A percentile compares a stretch with the other conserved stretches of the same genome.
Evolutionary conservation across 306 rosid species (phyloP).

Genomic region (Lathyrus oleraceus): DNA sequence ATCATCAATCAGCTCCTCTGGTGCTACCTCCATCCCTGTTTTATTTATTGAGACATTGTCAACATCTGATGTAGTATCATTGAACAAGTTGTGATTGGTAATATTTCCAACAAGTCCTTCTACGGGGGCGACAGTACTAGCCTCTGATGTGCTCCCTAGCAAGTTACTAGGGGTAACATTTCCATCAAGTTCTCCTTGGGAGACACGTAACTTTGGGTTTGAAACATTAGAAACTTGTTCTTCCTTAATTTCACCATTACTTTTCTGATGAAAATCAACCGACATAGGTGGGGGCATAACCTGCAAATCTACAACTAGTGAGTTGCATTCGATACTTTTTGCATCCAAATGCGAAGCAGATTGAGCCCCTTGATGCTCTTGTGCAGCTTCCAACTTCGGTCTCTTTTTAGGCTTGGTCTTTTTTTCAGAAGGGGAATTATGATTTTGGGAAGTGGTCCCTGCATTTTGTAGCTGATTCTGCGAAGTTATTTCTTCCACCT

Average conservation of each 20-base stretch:
- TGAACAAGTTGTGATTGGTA: constrained; percentile 16
- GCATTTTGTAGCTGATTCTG: constrained; percentile 36
- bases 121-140: constrained; percentile 4
- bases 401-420: constrained; percentile 45
- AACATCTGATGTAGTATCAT: constrained; percentile 7
- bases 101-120: constrained; percentile 17
- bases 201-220: constrained; percentile 26
- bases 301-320: constrained; percentile 53
- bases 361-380: constrained; percentile 25
- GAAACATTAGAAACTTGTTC: constrained; percentile 28
- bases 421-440: constrained; percentile 38
- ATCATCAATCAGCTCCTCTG: not conserved
- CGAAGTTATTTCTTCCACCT: constrained; percentile 33
- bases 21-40: constrained; percentile 27
- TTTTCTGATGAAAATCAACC: constrained; percentile 22
- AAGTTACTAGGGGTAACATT: constrained; percentile 20
- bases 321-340: constrained; percentile 31
- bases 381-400: constrained; percentile 35
- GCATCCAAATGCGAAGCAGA: constrained; percentile 23
- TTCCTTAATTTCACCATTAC: constrained; percentile 23
- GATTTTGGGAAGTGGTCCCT: constrained; percentile 36
- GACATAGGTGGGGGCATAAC: constrained; percentile 20
- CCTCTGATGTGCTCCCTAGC: constrained; percentile 9
- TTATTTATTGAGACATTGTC: not conserved
- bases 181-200: constrained; percentile 18